These are phyloP conservation scores for Poteriospumella lacustris DNA, from an alignment of 108 stramenopile species.

Conservation along the genomic window DNA sequence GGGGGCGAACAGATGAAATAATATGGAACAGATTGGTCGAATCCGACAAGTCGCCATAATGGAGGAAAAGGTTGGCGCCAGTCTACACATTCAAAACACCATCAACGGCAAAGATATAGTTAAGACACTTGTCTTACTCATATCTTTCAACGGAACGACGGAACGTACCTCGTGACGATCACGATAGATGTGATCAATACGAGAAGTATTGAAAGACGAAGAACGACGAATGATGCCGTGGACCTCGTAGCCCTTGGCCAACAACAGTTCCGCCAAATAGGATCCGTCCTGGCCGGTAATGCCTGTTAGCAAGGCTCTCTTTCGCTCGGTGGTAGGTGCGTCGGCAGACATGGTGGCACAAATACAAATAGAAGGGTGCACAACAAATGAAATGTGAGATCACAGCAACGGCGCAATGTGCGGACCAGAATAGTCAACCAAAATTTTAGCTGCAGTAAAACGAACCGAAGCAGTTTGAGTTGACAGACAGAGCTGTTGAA, in stretches of 20 bases:
- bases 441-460: too few relatives aligned
- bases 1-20: slow-evolving; percentile 60
- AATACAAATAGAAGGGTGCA: too few relatives aligned
- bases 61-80: slow-evolving; percentile 70
- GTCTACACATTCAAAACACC: slow-evolving; percentile 8
- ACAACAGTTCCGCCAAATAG: slow-evolving; percentile 85
- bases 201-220: slow-evolving; percentile 96
- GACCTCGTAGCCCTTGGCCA: slow-evolving; percentile 86
- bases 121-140: slow-evolving; percentile 5
- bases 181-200: slow-evolving; percentile 92
- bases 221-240: slow-evolving; percentile 94
- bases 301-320: slow-evolving; percentile 89
- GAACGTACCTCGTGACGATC: slow-evolving; percentile 70
- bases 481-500: too few relatives aligned
- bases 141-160: too few relatives aligned
- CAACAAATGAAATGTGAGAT: too few relatives aligned
- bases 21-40: slow-evolving; percentile 91
- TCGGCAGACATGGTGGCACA: too few relatives aligned
- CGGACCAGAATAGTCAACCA: too few relatives aligned
- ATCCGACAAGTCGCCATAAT: slow-evolving; percentile 98
- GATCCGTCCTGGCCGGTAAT: slow-evolving; percentile 99
- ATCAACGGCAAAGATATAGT: background rate
- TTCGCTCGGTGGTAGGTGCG: slow-evolving; percentile 46
- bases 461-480: too few relatives aligned
- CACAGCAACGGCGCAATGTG: too few relatives aligned